These are phyloP conservation scores for Raphanus sativus DNA, from an alignment of 345 rosid genomes.

Conservation along the genomic window DNA sequence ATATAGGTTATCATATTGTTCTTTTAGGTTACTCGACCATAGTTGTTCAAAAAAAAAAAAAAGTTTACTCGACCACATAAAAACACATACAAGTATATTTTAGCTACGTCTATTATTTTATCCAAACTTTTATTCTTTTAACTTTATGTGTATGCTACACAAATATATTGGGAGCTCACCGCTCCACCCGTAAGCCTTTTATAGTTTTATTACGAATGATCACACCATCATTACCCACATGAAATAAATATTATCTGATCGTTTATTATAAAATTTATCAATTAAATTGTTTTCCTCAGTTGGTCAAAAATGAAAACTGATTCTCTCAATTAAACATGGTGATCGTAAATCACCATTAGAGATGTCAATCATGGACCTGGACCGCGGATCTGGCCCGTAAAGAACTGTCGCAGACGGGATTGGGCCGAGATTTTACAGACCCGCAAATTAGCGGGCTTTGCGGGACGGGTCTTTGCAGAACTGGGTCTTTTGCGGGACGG, in stretches of 20 bases:
- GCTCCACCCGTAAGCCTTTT: conserved; percentile 20
- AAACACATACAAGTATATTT: not conserved
- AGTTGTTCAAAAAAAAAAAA: too few species aligned
- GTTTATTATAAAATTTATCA: conserved; percentile 4
- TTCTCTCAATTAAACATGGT: not conserved
- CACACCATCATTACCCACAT: conserved; percentile 35
- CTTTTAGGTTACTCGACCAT: not conserved
- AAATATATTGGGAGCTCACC: conserved; percentile 17
- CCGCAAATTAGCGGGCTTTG: too few species aligned
- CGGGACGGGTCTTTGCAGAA: too few species aligned
- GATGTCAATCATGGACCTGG: too few species aligned
- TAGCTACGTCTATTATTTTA: conserved; percentile 4
- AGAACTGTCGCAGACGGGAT: too few species aligned
- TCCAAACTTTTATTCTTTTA: not conserved
- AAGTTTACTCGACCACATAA: not conserved
- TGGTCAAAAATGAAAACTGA: not conserved
- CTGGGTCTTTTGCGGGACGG: too few species aligned
- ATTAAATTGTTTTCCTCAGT: not conserved
- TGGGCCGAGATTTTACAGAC: too few species aligned
- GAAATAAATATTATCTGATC: conserved; percentile 4
- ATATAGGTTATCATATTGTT: conserved; percentile 24
- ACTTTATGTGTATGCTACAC: not conserved
- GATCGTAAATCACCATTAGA: not conserved
- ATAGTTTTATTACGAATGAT: conserved; percentile 17
- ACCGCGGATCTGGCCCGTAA: too few species aligned